Evolutionary conservation across 805 yeast genomes (phyloP).

Genomic region (Saccharomycopsis sp.): DNA sequence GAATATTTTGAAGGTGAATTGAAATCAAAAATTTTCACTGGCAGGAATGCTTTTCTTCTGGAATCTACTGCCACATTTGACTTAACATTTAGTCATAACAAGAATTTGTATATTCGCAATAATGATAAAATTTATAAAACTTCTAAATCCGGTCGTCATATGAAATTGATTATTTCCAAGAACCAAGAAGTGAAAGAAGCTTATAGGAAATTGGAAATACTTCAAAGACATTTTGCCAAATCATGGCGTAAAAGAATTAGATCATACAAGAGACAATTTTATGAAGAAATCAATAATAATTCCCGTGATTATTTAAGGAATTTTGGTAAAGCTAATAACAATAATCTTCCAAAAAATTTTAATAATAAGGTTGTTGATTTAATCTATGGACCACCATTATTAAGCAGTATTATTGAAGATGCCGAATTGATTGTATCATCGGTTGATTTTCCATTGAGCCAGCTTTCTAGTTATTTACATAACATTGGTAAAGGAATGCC

Average conservation of each 20-base stretch:
- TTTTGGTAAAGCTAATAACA: slow-evolving; percentile 24
- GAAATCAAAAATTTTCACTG: background rate
- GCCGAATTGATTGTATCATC: slow-evolving; percentile 41
- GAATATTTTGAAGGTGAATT: slow-evolving; percentile 12
- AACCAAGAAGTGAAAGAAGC: background rate
- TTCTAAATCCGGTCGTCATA: background rate
- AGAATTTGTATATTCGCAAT: background rate
- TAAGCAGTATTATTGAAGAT: slow-evolving; percentile 43
- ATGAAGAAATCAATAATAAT: slow-evolving; percentile 34
- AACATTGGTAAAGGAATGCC: slow-evolving; percentile 84
- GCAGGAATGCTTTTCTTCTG: background rate
- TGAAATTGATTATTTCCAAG: background rate
- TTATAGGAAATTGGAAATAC: slow-evolving; percentile 23
- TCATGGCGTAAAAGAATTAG: slow-evolving; percentile 70
- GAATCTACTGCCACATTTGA: slow-evolving; percentile 4
- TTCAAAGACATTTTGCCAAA: slow-evolving; percentile 43
- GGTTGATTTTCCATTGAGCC: slow-evolving; percentile 44
- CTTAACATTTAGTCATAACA: background rate
- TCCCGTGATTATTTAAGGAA: slow-evolving; percentile 40
- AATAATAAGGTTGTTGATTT: slow-evolving; percentile 43
- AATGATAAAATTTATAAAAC: background rate
- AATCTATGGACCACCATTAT: slow-evolving; percentile 42
- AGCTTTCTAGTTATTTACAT: slow-evolving; percentile 55
- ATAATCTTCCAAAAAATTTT: slow-evolving; percentile 33
- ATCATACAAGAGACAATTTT: slow-evolving; percentile 36